Percentiles rank a stretch among this genome's conserved stretches.
Evolutionary conservation across 1,139 yeast genomes (phyloP).

Genomic region (Meyerozyma sp.): DNA sequence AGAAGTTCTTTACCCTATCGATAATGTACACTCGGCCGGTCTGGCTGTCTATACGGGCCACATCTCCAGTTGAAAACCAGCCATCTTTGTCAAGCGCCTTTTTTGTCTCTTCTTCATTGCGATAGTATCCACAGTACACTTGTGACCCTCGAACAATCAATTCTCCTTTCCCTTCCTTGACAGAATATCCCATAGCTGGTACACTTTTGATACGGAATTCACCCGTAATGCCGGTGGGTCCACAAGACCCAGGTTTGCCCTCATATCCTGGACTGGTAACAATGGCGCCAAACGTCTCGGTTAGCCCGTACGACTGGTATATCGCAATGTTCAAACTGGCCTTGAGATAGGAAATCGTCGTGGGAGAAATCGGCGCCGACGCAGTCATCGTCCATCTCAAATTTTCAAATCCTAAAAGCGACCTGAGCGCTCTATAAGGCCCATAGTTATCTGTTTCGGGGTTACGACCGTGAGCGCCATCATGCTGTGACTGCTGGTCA

Average conservation of each 20-base stretch:
- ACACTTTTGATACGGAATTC: slow-evolving; percentile 34
- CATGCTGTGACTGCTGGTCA: slow-evolving; percentile 8
- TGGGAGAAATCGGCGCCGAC: slow-evolving; percentile 16
- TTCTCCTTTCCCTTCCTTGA: slow-evolving; percentile 31
- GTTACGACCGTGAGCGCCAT: slow-evolving; percentile 9
- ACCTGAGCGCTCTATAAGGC: slow-evolving; percentile 9
- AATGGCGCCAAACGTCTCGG: slow-evolving; percentile 15
- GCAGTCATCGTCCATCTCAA: slow-evolving; percentile 17
- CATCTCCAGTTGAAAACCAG: slow-evolving; percentile 40
- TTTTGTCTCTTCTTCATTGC: slow-evolving; percentile 34
- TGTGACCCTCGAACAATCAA: slow-evolving; percentile 37
- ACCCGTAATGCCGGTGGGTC: slow-evolving; percentile 24
- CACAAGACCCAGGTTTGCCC: slow-evolving; percentile 14
- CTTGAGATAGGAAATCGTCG: slow-evolving; percentile 14
- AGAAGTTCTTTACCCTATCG: slow-evolving; percentile 41
- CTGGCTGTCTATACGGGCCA: slow-evolving; percentile 22
- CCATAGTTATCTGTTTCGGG: slow-evolving; percentile 6
- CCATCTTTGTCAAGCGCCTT: slow-evolving; percentile 22
- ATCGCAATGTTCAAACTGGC: slow-evolving; percentile 15
- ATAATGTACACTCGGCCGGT: slow-evolving; percentile 28
- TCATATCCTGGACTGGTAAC: slow-evolving; percentile 9
- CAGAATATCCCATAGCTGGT: slow-evolving; percentile 33
- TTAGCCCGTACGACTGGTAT: slow-evolving; percentile 16
- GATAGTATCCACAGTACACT: slow-evolving; percentile 31
- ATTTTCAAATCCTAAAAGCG: slow-evolving; percentile 14